Evolutionary conservation across 768 basidiomycete genomes (phyloP), one percentile per base, ranked within the genome.

Genomic region (Boletus tomentosulus): DNA sequence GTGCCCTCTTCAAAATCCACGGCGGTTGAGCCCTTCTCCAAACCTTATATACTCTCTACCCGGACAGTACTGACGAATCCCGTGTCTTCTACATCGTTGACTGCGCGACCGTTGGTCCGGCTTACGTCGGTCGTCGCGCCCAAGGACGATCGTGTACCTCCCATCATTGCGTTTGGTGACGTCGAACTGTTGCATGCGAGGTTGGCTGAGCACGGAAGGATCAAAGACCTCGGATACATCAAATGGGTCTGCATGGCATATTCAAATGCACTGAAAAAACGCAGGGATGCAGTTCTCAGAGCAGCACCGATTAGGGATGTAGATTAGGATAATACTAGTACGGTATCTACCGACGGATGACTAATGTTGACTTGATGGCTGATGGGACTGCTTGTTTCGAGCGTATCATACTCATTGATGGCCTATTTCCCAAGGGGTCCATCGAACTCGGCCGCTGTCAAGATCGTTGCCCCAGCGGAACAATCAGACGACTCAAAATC

Each of bases 61-160:
- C 81, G 82, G 27, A 85, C 81, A 0, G 60, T 73, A 2, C 80
- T 92, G 25, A 46, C 42, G 42, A 69, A 71, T 43, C 33, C 67
- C 0, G 24, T n/a, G 0, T 28, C 61, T 4, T 50, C 25, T 63
- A 67, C 15, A 83, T 16, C 59, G 0, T 52, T 49, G 6, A 41
- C 54, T 2, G 62, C 73, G 1, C 78, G 83, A 13, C 89, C 90
- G 4, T 68, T 93, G 30, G 86, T 96, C 22, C 84, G 89, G 22
- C 74, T 91, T 59, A 82, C 80, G 3, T 78, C 84, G 6, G 67
- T 71, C 0, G 69, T 75, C 3, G 81, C 83, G 16, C 76, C 87
- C 4, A 79, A 82, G 1, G 94, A 97, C 64, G 87, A 92, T 59
- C 65, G 78, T 24, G 85, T 97, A 6, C 89, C 93, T 0, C 93